Evolutionary conservation across 2,329 filamentous ascomycete species (phyloP), one percentile per base, ranked within the genome.

Genomic region (Coniochaeta sp.): DNA sequence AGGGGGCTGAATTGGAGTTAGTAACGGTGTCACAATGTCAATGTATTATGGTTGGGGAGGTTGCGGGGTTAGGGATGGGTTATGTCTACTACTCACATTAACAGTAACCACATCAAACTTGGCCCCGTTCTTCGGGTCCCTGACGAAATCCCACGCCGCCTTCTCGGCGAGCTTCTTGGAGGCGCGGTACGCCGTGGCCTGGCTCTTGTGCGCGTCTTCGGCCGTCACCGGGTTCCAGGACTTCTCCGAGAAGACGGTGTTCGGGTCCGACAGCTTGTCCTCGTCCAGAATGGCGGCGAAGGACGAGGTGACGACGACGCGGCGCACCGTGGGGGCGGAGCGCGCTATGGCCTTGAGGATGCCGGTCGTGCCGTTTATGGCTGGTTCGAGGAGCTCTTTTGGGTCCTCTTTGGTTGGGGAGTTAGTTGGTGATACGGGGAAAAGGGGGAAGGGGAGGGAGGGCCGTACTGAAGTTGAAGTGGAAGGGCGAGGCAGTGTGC

Each of bases 311-410:
- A 84, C 65, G 52, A 87, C 83, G 13, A 95, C 86, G 54, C 85
- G 79, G 70, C 85, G 89, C 50, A 95, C 87, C 6, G 57, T 57
- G 0, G 77, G 78, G 1, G 77, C 63, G 64, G 79, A 57, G 55
- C 73, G 72, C 61, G 85, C 82, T 56, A 92, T 76, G 16, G 87
- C 83, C 57, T 85, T 78, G 31, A 89, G 83, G 51, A 94, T 82
- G 30, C 85, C 86, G 57, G 83, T 87, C 1, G 79, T 82, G 55
- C 79, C 82, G 51, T 76, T 68, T 45, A 82, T 67, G 4, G 80
- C 81, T 1, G 81, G 81, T 58, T 82, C 75, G 52, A 84, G 65
- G 27, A 85, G 71, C 52, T 82, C 79, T 55, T 74, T 63, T 9
- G 76, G 66, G 58, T 81, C 77, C 46, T 65, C 69, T n/a, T n/a